A percentile compares a stretch with the other conserved stretches of the same genome.
phyloP scores from a whole-genome alignment of 2,329 filamentous ascomycete species.

The Cladophialophora immunda region DNA sequence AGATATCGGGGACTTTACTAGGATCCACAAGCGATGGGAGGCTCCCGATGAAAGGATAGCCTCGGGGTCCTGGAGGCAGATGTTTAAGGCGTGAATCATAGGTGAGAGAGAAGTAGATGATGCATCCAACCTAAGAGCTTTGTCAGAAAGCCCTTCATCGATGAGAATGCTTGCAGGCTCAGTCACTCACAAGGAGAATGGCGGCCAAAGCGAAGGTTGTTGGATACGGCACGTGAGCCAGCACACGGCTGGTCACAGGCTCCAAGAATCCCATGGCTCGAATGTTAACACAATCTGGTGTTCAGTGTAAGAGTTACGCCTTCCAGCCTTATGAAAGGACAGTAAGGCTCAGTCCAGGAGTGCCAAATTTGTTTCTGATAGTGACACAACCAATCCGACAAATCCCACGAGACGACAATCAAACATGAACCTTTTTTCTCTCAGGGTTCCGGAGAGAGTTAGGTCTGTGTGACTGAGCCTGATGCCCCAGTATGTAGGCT shows the following conservation, averaged over 20 bases:
- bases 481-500: not conserved
- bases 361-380: conserved; percentile 11
- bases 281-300: conserved; percentile 5
- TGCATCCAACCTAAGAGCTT: conserved; percentile 1
- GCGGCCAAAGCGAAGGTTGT: not conserved
- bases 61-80: conserved; percentile 20
- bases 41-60: conserved; percentile 20
- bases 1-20: conserved; percentile 6
- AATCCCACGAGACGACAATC: conserved; percentile 1
- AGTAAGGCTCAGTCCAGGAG: conserved; percentile 5
- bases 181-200: not conserved
- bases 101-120: not conserved
- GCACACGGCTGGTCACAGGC: not conserved
- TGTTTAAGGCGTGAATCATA: conserved; percentile 3
- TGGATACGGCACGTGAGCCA: not conserved
- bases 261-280: not conserved
- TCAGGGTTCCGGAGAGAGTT: conserved; percentile 5
- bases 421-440: not conserved
- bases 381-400: conserved; percentile 9
- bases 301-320: not conserved
- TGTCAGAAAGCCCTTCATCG: not conserved
- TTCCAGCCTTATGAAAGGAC: conserved; percentile 1
- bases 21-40: conserved; percentile 15
- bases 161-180: not conserved
- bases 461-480: conserved; percentile 3